Evolutionary conservation across 805 yeast genomes (phyloP), one percentile per base, ranked within the genome.

Genomic region (Scheffersomyces amazonensis): DNA sequence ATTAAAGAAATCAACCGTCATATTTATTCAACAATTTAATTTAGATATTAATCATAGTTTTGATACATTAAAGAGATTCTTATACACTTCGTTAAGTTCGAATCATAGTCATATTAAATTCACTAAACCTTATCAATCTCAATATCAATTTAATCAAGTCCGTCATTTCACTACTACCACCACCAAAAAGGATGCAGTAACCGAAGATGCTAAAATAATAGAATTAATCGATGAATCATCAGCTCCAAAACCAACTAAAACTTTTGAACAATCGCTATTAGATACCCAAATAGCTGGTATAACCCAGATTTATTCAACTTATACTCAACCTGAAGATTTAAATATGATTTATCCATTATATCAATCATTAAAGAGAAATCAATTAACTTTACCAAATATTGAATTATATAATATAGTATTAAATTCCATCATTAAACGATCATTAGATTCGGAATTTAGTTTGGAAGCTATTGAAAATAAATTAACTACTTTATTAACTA

Each of bases 401-500:
- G 72, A 69, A 2, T 56, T 70, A 2, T 84, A 77, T 60, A 75
- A 77, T 42, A 60, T 72, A 13, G 78, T 83, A 4, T 59, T 84
- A 31, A 56, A 62, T 16, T 80, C 89, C 1, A 69, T 84, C 9
- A 58, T 73, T 11, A 43, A 56, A 31, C 70, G 93, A 56, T 50
- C 65, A 2, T 58, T 77, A 27, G 75, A 75, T 39, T 74, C 71
- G 7, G 61, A 56, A 16, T 9, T 32, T 3, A 37, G 49, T 3
- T 40, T 62, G 4, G 56, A 46, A 44, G 66, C 80, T 18, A 58
- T 76, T 5, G 88, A 84, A 53, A 73, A 72, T 32, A 76, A 74
- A 52, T 66, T 84, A 54, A 82, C 86, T 2, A 76, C 73, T 37
- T 55, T 84, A 41, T 61, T 84, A 45, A 81, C 78, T 16, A 79